Base-by-base conservation (phyloP, 2,329 filamentous ascomycete species). In the Cordyceps tenuipes region DNA sequence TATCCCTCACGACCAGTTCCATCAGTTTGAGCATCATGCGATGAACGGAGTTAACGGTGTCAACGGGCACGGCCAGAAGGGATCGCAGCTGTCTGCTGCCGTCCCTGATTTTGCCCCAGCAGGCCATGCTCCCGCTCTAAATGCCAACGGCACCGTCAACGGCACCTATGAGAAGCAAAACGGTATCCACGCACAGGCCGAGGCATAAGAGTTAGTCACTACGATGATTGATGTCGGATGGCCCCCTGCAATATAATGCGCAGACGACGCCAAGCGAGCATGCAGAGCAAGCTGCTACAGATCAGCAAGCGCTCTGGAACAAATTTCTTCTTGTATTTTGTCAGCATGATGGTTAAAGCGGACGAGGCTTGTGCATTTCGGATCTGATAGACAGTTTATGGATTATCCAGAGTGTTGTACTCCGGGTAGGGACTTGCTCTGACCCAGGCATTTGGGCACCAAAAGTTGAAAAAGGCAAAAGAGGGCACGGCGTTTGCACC, bases 81-180 rank as follows among this genome's bases (percentile, higher is more conserved):
- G 50, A 12, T 73, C 65, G 48, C 72, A 73, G 62, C 66, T 75
- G 23, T 75, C 73, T 19, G 73, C 73, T 15, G 68, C 72, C 54
- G 74, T 76, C 5, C 73, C 74, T 0, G 73, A 74, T 63, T 76
- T 76, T 63, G 71, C 73, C 13, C 74, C 74, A 29, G 70, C 71
- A 6, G 72, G 47, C 12, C 39, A n/a, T 31, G 23, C 51, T n/a
- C 47, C 10, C 7, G 23, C 23, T 2, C 23, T 29, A 26, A 43
- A 50, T 31, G 36, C 51, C 41, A 41, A 56, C 15, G 50, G 50
- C 64, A 29, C 64, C 63, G 49, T 61, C 46, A 69, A 70, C 47
- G 66, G 68, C 23, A 63, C 58, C n/a, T 34, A 66, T 31, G 58
- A 61, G 36, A 62, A 66, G 53, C 65, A 64, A 1, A 72, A 72